These are phyloP conservation scores for Rhizopogon vulgaris DNA, from an alignment of 768 basidiomycete species.

Conservation along the genomic window DNA sequence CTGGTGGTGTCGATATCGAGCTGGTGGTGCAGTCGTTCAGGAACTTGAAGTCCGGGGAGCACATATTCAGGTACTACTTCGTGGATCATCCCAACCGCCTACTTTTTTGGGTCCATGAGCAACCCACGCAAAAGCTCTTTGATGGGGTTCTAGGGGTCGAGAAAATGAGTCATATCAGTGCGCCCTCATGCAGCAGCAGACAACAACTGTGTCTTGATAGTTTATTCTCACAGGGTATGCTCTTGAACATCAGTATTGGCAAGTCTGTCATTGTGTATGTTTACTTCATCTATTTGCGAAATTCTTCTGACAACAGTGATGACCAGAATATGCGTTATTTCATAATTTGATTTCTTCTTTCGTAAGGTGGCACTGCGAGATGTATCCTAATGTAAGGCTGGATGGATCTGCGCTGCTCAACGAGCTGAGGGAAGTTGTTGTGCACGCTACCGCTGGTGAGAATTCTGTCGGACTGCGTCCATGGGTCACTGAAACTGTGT, in stretches of 20 bases:
- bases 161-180: constrained; percentile 35
- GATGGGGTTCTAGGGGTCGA: constrained; percentile 33
- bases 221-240: constrained; percentile 9
- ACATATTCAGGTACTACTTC: constrained; percentile 33
- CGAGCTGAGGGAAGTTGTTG: constrained; percentile 1
- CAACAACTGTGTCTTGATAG: background rate
- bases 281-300: background rate
- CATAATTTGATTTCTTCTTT: background rate
- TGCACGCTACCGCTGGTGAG: constrained; percentile 16
- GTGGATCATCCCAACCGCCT: constrained; percentile 34
- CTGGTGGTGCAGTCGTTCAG: background rate
- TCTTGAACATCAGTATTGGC: constrained; percentile 20
- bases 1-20: background rate
- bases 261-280: background rate
- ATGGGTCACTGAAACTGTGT: constrained; percentile 6
- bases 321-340: background rate
- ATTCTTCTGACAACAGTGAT: background rate
- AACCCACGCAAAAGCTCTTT: constrained; percentile 26
- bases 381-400: background rate
- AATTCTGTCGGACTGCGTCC: background rate
- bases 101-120: constrained; percentile 44
- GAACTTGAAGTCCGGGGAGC: background rate
- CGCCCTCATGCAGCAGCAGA: constrained; percentile 3
- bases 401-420: background rate
- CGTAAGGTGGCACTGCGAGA: constrained; percentile 6